phyloP scores from a whole-genome alignment of 768 basidiomycete species.

The Tulasnella sp. region DNA sequence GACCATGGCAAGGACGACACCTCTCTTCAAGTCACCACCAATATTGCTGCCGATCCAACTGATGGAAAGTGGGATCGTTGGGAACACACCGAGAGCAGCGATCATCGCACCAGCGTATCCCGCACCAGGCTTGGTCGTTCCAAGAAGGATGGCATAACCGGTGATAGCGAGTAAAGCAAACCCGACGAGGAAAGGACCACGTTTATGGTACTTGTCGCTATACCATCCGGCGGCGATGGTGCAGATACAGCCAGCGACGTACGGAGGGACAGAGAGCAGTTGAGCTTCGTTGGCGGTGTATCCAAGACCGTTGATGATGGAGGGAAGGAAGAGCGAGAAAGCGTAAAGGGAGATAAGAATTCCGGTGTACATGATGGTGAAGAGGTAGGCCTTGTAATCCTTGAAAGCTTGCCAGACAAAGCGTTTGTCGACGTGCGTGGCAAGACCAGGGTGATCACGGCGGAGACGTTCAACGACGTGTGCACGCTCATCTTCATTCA shows the following conservation, averaged over 20 bases:
- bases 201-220: conserved; percentile 47
- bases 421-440: conserved; percentile 56
- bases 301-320: conserved; percentile 54
- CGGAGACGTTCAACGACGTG: conserved; percentile 68
- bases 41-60: conserved; percentile 59
- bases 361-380: conserved; percentile 47
- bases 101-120: conserved; percentile 32
- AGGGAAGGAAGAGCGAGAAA: conserved; percentile 37
- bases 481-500: conserved; percentile 64
- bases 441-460: conserved; percentile 66
- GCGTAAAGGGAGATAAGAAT: conserved; percentile 36
- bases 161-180: conserved; percentile 51
- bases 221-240: conserved; percentile 50
- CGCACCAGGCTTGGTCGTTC: background rate
- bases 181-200: conserved; percentile 57
- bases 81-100: conserved; percentile 56
- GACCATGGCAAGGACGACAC: conserved; percentile 57
- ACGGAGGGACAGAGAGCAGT: conserved; percentile 58
- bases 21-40: conserved; percentile 60
- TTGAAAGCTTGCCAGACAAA: conserved; percentile 63
- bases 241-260: conserved; percentile 60
- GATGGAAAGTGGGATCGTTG: conserved; percentile 53
- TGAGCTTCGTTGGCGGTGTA: conserved; percentile 58
- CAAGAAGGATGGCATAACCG: conserved; percentile 42
- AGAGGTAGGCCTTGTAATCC: conserved; percentile 75